Evolutionary conservation across 78 protist genomes (phyloP).

Genomic region (Dictyostelium intermedium): DNA sequence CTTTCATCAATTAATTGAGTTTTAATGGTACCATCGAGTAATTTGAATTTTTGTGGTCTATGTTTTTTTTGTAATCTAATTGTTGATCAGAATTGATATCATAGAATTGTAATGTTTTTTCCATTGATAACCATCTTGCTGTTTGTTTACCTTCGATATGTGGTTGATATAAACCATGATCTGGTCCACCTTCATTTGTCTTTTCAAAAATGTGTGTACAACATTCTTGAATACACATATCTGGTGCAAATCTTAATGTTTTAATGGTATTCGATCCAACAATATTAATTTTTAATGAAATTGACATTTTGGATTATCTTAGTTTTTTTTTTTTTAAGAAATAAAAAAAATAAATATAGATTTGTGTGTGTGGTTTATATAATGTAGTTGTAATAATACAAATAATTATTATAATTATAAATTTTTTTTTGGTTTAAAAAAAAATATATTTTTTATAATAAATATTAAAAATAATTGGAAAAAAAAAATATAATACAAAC

Average conservation of each 20-base stretch:
- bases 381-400: background rate
- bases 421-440: background rate
- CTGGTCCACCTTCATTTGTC: conserved; percentile 75
- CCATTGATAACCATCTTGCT: conserved; percentile 65
- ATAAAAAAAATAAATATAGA: background rate
- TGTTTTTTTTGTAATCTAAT: conserved; percentile 79
- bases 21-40: conserved; percentile 77
- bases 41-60: conserved; percentile 67
- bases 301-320: conserved; percentile 24
- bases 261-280: background rate
- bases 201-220: conserved; percentile 68
- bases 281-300: conserved; percentile 53
- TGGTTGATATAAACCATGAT: conserved; percentile 80
- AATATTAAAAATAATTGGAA: too few relatives aligned
- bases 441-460: too few relatives aligned
- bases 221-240: conserved; percentile 67
- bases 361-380: background rate
- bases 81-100: conserved; percentile 31
- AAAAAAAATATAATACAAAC: background rate
- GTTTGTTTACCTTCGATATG: conserved; percentile 27
- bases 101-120: conserved; percentile 63
- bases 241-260: conserved; percentile 82
- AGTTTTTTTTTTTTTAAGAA: background rate
- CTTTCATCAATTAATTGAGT: conserved; percentile 75
- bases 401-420: too few relatives aligned